Evolutionary conservation across 2,329 filamentous ascomycete genomes (phyloP).

Genomic region (Plenodomus lindquistii): DNA sequence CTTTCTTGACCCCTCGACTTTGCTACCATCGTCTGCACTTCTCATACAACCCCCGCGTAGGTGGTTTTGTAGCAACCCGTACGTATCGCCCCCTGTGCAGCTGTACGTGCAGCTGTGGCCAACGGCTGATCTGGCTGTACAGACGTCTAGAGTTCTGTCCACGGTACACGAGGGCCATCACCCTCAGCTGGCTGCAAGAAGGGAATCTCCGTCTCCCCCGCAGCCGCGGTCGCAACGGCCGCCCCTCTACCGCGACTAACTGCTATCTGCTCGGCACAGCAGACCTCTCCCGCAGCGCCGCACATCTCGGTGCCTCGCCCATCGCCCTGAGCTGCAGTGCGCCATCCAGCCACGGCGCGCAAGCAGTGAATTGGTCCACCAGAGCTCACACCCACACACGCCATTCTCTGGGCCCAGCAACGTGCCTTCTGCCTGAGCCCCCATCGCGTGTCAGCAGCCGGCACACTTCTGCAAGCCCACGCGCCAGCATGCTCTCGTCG

Average conservation of each 20-base stretch:
- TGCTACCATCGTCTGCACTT: background rate
- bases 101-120: background rate
- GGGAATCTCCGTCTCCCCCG: background rate
- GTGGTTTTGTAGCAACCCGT: too few relatives aligned
- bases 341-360: too few relatives aligned
- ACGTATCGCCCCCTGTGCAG: background rate
- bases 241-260: background rate
- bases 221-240: background rate
- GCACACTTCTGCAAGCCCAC: background rate
- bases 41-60: background rate
- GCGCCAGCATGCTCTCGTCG: conserved; percentile 20
- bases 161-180: background rate
- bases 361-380: too few relatives aligned
- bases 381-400: too few relatives aligned
- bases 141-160: background rate
- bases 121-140: too few relatives aligned
- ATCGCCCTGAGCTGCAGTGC: background rate
- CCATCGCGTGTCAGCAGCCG: conserved; percentile 1
- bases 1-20: background rate
- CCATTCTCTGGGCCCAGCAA: too few relatives aligned
- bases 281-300: too few relatives aligned
- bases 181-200: background rate
- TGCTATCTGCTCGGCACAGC: background rate
- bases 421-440: background rate
- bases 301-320: too few relatives aligned